A percentile compares a stretch with the other conserved stretches of the same genome.
These are phyloP conservation scores for Fusarium subglutinans DNA, from an alignment of 2,329 filamentous ascomycete species.

Conservation along the genomic window DNA sequence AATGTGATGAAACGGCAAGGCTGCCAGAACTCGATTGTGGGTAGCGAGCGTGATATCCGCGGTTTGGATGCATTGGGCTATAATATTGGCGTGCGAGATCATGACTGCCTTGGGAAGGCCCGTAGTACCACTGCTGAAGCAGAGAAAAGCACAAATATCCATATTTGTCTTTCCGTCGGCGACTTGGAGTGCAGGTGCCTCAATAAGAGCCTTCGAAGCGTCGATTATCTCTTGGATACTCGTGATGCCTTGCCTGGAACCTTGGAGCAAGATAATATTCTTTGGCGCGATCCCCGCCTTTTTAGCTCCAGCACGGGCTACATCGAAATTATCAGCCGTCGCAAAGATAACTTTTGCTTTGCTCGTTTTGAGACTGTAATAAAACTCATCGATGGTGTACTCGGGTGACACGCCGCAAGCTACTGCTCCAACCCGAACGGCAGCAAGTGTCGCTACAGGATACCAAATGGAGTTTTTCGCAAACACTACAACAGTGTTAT, in stretches of 20 bases:
- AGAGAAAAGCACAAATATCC: conserved; percentile 25
- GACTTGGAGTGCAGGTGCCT: background rate
- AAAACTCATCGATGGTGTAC: conserved; percentile 14
- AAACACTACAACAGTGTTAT: background rate
- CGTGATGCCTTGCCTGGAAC: background rate
- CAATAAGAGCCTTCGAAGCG: background rate
- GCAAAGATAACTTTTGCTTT: conserved; percentile 16
- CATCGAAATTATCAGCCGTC: background rate
- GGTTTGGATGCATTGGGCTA: conserved; percentile 32
- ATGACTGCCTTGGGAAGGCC: conserved; percentile 38
- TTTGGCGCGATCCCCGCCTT: background rate
- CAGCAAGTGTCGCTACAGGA: background rate
- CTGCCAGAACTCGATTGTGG: conserved; percentile 24
- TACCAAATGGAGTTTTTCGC: background rate
- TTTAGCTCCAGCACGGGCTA: background rate
- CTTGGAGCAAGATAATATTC: background rate
- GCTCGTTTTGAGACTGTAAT: background rate
- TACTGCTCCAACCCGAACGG: background rate
- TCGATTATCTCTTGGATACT: background rate
- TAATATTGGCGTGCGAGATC: conserved; percentile 36
- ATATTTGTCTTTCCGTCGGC: background rate
- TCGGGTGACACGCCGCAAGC: conserved; percentile 10
- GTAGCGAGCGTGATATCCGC: background rate
- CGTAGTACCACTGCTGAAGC: conserved; percentile 38
- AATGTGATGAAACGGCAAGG: conserved; percentile 43